A percentile compares a stretch with the other conserved stretches of the same genome.
These are phyloP conservation scores for Trametes pubescens DNA, from an alignment of 1,284 basidiomycete genomes.

Conservation along the genomic window DNA sequence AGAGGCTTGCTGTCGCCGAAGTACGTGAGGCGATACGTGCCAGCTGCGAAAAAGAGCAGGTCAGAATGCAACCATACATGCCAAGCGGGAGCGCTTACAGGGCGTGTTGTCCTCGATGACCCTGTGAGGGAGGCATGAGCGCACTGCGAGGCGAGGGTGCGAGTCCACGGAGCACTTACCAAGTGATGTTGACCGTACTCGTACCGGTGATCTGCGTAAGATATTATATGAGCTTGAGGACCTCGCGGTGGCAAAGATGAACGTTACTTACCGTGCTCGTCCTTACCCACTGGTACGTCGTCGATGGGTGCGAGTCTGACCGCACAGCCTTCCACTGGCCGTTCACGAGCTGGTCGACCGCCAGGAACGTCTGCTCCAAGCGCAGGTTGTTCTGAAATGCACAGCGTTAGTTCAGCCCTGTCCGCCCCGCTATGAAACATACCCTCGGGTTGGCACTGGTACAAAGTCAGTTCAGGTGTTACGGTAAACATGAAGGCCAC, in stretches of 20 bases:
- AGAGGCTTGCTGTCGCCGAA: conserved; percentile 78
- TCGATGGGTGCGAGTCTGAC: conserved; percentile 85
- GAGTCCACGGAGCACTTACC: conserved; percentile 49
- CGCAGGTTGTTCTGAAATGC: conserved; percentile 74
- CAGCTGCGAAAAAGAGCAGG: conserved; percentile 48
- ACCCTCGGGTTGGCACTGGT: conserved; percentile 76
- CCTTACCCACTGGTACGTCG: conserved; percentile 73
- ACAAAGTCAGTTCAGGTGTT: not conserved
- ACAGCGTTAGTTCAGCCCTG: not conserved
- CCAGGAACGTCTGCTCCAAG: conserved; percentile 78
- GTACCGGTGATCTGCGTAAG: conserved; percentile 58
- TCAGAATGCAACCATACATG: not conserved
- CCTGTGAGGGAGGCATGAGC: conserved; percentile 46
- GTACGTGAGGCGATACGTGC: conserved; percentile 76
- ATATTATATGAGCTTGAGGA: conserved; percentile 2
- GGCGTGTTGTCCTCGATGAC: conserved; percentile 70
- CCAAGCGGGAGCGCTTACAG: conserved; percentile 44
- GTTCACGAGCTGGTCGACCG: conserved; percentile 62
- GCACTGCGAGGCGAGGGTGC: not conserved
- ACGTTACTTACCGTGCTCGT: conserved; percentile 55
- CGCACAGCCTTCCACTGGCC: conserved; percentile 66
- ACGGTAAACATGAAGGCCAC: conserved; percentile 7
- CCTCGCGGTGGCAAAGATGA: too few relatives aligned
- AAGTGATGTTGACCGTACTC: conserved; percentile 70
- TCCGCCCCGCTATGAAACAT: conserved; percentile 29